Evolutionary conservation across 23 red algal genomes (phyloP).

Genomic region (Agarophyton chilense): DNA sequence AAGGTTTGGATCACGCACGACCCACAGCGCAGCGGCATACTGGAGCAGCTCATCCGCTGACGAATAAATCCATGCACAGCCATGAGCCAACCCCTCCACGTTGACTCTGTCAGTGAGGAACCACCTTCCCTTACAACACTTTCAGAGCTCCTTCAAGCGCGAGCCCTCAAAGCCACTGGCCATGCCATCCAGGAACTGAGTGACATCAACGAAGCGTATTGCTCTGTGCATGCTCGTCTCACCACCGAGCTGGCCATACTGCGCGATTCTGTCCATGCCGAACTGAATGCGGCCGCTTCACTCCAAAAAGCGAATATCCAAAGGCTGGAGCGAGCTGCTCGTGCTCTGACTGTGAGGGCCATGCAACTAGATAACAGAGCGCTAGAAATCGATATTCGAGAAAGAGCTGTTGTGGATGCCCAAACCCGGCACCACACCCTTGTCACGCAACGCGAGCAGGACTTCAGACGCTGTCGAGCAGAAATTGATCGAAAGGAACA

Average conservation of each 20-base stretch:
- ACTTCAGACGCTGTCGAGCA: background rate
- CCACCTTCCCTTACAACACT: too few species aligned
- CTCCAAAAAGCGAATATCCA: background rate
- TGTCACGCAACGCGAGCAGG: background rate
- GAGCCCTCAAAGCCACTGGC: background rate
- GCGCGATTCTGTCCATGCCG: background rate
- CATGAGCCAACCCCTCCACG: too few species aligned
- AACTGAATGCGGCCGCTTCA: background rate
- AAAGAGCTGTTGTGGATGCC: background rate
- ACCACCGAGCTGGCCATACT: background rate
- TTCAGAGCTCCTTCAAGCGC: background rate
- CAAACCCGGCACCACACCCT: background rate
- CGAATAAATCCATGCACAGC: too few species aligned
- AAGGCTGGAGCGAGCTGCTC: constrained; percentile 38
- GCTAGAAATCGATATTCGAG: background rate
- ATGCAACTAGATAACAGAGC: constrained; percentile 54
- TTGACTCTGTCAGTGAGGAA: too few species aligned
- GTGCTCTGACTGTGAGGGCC: constrained; percentile 27
- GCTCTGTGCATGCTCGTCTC: background rate
- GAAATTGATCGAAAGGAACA: constrained; percentile 14
- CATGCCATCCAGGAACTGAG: background rate
- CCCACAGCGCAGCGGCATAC: too few species aligned
- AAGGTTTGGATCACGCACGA: too few species aligned
- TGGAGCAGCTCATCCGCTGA: too few species aligned
- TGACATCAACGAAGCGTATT: background rate